Conservation (phyloP, 768 basidiomycete genomes). For the Boletus bicolor region DNA sequence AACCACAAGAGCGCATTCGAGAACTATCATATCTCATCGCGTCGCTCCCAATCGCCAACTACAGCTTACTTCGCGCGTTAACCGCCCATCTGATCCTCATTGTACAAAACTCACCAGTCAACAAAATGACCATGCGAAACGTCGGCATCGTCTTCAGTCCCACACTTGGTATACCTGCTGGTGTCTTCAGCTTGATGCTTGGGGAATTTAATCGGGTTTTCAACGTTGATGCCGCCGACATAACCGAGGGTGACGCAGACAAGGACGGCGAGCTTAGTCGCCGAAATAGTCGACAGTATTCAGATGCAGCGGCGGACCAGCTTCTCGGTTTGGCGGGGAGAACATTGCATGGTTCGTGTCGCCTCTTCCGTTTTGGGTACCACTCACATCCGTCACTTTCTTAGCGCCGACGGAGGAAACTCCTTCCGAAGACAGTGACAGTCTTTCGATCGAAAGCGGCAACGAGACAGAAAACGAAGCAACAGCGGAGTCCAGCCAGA, state of each 20-base stretch:
- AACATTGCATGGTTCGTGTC: conserved; percentile 54
- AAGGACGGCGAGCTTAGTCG: conserved; percentile 45
- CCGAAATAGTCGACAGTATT: conserved; percentile 82
- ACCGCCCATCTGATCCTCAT: conserved; percentile 94
- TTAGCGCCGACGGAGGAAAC: conserved; percentile 53
- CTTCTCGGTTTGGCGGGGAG: conserved; percentile 77
- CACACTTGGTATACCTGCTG: conserved; percentile 96
- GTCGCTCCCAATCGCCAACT: conserved; percentile 86
- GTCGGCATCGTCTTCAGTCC: conserved; percentile 99
- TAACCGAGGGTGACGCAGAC: conserved; percentile 22
- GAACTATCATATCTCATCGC: conserved; percentile 87
- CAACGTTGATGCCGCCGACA: conserved; percentile 57
- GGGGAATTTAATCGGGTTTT: conserved; percentile 92
- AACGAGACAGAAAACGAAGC: conserved; percentile 64
- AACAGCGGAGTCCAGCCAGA: conserved; percentile 41
- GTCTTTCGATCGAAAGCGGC: conserved; percentile 66
- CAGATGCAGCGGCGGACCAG: conserved; percentile 78
- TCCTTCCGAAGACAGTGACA: conserved; percentile 68
- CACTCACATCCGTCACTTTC: conserved; percentile 8
- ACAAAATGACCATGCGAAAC: conserved; percentile 99
- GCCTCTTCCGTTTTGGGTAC: background rate
- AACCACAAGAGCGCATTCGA: conserved; percentile 81
- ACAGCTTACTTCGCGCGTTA: conserved; percentile 88
- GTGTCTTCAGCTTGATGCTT: conserved; percentile 92
- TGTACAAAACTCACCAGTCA: conserved; percentile 82